Conservation (phyloP, 179 eudicot species). For the Silene coronaria region DNA sequence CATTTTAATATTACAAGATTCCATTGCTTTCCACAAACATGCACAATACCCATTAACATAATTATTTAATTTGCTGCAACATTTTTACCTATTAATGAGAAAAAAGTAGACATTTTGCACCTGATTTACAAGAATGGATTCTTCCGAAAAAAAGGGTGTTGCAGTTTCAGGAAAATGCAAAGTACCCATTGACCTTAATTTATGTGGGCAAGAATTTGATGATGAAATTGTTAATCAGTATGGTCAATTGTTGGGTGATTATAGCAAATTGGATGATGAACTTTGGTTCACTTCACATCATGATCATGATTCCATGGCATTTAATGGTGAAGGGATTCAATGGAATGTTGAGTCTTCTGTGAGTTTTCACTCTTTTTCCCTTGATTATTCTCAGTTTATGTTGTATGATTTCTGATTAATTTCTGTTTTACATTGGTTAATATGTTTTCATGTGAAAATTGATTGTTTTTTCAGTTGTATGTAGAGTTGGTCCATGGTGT, state of each 20-base stretch:
- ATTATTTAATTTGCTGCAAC: neutral
- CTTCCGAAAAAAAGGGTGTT: slow-evolving; percentile 6
- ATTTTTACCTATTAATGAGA: neutral
- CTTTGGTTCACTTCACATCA: slow-evolving; percentile 24
- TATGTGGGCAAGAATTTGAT: slow-evolving; percentile 21
- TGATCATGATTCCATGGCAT: slow-evolving; percentile 6
- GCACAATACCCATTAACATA: neutral
- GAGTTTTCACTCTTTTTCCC: slow-evolving; percentile 5
- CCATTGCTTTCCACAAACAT: neutral
- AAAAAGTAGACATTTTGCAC: neutral
- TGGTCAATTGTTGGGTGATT: slow-evolving; percentile 40
- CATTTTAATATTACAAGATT: neutral
- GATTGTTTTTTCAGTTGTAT: neutral
- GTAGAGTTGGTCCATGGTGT: too few relatives aligned
- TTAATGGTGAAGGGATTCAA: slow-evolving; percentile 1
- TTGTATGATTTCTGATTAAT: too few relatives aligned
- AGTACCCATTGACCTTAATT: neutral
- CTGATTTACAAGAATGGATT: slow-evolving; percentile 14
- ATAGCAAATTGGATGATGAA: slow-evolving; percentile 33
- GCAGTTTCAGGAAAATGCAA: slow-evolving; percentile 9
- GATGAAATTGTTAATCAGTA: slow-evolving; percentile 28
- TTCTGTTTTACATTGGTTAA: neutral
- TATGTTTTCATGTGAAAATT: neutral
- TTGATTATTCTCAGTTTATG: neutral
- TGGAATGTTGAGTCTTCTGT: slow-evolving; percentile 12